Base-by-base conservation (phyloP, 495 filamentous ascomycete species). In the Hamigera avellanea region DNA sequence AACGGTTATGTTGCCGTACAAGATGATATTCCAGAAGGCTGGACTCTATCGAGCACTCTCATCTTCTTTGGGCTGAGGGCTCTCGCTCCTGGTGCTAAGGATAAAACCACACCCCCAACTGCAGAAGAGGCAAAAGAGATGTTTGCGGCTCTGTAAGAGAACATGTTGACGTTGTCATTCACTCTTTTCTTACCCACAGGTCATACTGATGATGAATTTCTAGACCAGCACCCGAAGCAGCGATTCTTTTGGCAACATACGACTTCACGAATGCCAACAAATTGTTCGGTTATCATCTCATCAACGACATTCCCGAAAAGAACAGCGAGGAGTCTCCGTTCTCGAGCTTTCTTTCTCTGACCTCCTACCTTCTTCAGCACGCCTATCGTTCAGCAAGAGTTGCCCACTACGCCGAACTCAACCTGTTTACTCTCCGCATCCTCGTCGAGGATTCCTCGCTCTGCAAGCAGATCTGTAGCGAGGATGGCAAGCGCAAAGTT, bases 261-360 rank as follows among this genome's bases (percentile, higher is more conserved):
- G 93, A 96, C 50, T 96, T 96, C 57, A 79, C 75, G 16, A 81
- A 88, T 58, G 78, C 89, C 9, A 98, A 96, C 68, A 95, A 94
- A 59, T 70, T 96, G 14, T 96, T 96, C 57, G 89, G 84, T 58
- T 80, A 80, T 48, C 88, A 81, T 46, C 57, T 98, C 25, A 73
- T 94, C 34, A 75, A 76, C 8, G 54, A 75, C 15, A 47, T 62
- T 5, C 48, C 74, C 1, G 71, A 78, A 21, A 68, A 72, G 21
- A 82, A 83, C 49, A 72, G 69, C 26, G 66, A 78, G 32, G 78
- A 93, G 48, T 67, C 80, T 2, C 83, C 91, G 0, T 80, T 98
- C 39, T 74, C 79, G 13, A 72, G 72, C 44, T 93, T 91, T 55
- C 65, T 96, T 27, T 96, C 93, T 0, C 59, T 95, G 15, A 83